These are phyloP conservation scores for Pelargonium citronellum DNA, from an alignment of 441 rosid genomes.

Conservation along the genomic window DNA sequence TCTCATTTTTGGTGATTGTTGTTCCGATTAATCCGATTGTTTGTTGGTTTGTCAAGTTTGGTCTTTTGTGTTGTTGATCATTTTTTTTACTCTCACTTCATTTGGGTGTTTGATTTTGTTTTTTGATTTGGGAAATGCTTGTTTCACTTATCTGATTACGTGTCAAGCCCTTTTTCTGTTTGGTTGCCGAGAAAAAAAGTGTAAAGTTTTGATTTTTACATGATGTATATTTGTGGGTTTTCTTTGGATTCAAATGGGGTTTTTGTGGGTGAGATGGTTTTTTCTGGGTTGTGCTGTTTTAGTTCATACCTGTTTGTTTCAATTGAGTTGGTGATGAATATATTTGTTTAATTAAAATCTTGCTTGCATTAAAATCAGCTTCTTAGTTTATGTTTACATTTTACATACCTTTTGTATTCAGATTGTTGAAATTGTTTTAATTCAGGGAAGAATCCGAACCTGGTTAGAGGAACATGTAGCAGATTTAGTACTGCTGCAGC, in stretches of 20 bases:
- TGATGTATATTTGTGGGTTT: neutral
- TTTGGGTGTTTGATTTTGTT: neutral
- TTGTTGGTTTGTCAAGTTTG: neutral
- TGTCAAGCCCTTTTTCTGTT: neutral
- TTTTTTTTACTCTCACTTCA: no score
- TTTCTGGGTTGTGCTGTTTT: neutral
- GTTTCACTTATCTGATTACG: neutral
- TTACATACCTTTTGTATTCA: neutral
- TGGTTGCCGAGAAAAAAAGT: neutral
- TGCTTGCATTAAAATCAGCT: neutral
- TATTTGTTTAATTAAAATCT: neutral
- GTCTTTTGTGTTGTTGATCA: neutral
- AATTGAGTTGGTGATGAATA: neutral
- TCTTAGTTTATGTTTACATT: neutral
- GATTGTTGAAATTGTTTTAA: conserved; percentile 7
- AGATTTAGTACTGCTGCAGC: conserved; percentile 33
- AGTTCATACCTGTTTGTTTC: neutral
- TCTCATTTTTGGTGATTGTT: neutral
- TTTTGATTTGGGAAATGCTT: neutral
- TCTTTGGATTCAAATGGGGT: neutral
- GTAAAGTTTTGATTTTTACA: conserved; percentile 2
- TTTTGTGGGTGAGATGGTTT: neutral
- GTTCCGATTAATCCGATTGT: neutral
- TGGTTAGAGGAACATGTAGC: conserved; percentile 15
- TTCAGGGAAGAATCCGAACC: conserved; percentile 30